Evolutionary conservation across 805 yeast species (phyloP), one percentile per base, ranked within the genome.

Genomic region (Pichia eremophila): DNA sequence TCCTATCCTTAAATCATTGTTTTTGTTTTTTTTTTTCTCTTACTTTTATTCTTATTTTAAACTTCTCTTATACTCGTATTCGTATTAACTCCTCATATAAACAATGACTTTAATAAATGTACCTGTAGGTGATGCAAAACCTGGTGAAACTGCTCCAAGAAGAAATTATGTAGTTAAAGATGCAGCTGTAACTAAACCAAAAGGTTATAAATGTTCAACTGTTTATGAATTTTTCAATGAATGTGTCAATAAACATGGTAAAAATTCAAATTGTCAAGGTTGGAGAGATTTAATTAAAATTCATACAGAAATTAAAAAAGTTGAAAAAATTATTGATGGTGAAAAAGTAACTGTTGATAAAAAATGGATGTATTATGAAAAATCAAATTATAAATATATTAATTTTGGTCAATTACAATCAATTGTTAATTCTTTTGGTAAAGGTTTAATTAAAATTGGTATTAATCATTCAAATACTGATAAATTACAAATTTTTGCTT

Each of bases 281-380:
- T 82, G 85, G 79, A 83, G 99, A 72, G 79, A 82, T 49, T 68
- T 85, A 50, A 57, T 75, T 43, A 91, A 88, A 46, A 63, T 85
- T 46, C 91, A 88, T 66, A 76, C 69, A 47, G 97, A 93, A 64
- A 74, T 70, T 45, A 89, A 86, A 67, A 73, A 70, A 59, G 75
- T 93, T 50, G 79, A 78, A 51, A 90, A 88, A 70, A 61, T 77
- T 45, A 70, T 93, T 43, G 85, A 90, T 57, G 98, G 97, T 50
- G 75, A 83, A 62, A 78, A 78, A 47, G 69, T 66, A 29, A 71
- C 78, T 55, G 83, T 83, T 44, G 88, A 85, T 60, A 93, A 93
- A 70, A 81, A 81, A 46, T 93, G 99, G 99, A 68, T 74, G 46
- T 91, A 71, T 66, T 93, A 77, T 63, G 96, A 93, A 68, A 69